These are phyloP conservation scores for Buddleja alternifolia DNA, from an alignment of 257 asterid species.

Conservation along the genomic window DNA sequence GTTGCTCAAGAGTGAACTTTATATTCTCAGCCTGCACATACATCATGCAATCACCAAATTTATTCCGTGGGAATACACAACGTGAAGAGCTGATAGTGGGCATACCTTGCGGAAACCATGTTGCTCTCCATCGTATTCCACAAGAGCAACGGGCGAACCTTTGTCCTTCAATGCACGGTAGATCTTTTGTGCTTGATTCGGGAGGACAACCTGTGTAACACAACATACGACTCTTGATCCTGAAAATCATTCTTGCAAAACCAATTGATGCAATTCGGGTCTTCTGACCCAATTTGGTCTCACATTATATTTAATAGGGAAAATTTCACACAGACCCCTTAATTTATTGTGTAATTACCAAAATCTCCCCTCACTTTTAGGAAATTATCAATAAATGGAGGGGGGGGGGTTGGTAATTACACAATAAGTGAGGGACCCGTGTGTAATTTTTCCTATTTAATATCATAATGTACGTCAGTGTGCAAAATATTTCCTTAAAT, in stretches of 20 bases:
- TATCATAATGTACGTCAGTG: too few relatives aligned
- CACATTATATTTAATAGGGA: too few relatives aligned
- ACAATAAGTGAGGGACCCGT: too few relatives aligned
- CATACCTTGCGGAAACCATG: constrained; percentile 93
- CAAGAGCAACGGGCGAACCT: constrained; percentile 87
- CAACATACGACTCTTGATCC: neutral
- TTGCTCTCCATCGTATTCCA: constrained; percentile 92
- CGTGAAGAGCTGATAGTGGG: neutral
- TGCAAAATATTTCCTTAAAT: too few relatives aligned
- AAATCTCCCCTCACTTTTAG: too few relatives aligned
- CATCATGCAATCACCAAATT: constrained; percentile 2
- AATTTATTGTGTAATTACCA: too few relatives aligned
- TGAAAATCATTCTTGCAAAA: neutral
- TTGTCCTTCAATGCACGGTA: constrained; percentile 77
- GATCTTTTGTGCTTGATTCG: constrained; percentile 86
- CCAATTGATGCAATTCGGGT: too few relatives aligned
- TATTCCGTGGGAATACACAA: neutral
- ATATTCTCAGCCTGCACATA: constrained; percentile 81
- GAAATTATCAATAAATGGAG: too few relatives aligned
- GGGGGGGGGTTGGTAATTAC: too few relatives aligned
- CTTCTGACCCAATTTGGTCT: too few relatives aligned
- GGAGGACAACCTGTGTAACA: constrained; percentile 74
- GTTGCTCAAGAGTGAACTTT: constrained; percentile 90
- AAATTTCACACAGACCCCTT: too few relatives aligned
- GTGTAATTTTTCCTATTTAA: too few relatives aligned